Conservation (phyloP, 352 stramenopile species). For the Phytophthora idaei region DNA sequence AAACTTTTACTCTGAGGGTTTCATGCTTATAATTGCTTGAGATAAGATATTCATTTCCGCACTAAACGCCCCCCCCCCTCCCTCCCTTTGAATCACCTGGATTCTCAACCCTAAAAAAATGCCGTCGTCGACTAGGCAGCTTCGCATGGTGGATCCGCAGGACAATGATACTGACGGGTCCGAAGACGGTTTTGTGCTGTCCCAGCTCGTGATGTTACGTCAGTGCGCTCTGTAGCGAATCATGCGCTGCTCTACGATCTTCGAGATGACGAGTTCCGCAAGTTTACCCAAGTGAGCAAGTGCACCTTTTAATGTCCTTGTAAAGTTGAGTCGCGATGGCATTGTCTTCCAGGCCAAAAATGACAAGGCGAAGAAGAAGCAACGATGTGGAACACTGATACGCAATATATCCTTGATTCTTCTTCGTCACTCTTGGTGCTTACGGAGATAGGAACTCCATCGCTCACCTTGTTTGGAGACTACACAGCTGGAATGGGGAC, state of each 20-base stretch:
- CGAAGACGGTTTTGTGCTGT: background rate
- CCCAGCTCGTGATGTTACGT: background rate
- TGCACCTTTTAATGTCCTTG: background rate
- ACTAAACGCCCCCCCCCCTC: too few relatives aligned
- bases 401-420: background rate
- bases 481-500: background rate
- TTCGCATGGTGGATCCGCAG: background rate
- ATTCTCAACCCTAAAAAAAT: too few relatives aligned
- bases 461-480: background rate
- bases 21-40: background rate
- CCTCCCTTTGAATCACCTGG: too few relatives aligned
- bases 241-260: background rate
- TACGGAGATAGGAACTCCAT: background rate
- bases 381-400: slow-evolving; percentile 1
- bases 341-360: background rate
- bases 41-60: background rate
- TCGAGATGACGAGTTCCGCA: background rate
- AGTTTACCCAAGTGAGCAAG: background rate
- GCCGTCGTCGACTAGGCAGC: background rate
- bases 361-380: background rate
- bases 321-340: background rate
- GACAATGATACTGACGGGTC: background rate
- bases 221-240: background rate
- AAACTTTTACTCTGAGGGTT: background rate
- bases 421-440: background rate